phyloP scores from a whole-genome alignment of 2,329 filamentous ascomycete species.

The Cladosporium sp. region DNA sequence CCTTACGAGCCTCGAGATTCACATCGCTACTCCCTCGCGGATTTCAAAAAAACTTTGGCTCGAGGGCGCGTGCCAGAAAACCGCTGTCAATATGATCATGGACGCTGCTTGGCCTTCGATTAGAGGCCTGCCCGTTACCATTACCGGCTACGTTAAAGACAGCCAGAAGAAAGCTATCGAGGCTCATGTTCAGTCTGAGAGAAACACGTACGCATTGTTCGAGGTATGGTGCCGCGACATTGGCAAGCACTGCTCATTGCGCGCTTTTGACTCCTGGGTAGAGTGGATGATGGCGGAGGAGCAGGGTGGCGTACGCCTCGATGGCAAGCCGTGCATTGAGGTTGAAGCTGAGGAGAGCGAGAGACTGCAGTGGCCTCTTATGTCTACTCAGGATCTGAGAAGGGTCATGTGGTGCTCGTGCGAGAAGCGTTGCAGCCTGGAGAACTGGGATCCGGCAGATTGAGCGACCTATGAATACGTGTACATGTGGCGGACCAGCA shows the following conservation, averaged over 20 bases:
- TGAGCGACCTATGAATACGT: background rate
- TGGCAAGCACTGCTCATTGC: background rate
- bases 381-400: background rate
- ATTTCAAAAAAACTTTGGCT: conserved; percentile 1
- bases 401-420: background rate
- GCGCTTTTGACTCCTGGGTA: background rate
- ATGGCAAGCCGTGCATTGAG: background rate
- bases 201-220: background rate
- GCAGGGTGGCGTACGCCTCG: background rate
- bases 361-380: background rate
- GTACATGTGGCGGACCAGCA: background rate
- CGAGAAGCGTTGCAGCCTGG: background rate
- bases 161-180: conserved; percentile 29
- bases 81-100: conserved; percentile 27
- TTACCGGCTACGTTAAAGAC: conserved; percentile 30
- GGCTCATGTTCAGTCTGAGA: background rate
- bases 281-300: background rate
- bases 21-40: conserved; percentile 19
- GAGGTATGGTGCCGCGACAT: no score
- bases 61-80: conserved; percentile 28
- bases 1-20: conserved; percentile 24
- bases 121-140: conserved; percentile 26
- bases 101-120: conserved; percentile 27
- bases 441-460: background rate
- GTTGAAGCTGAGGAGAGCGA: background rate